Base-by-base conservation (phyloP, 441 rosid species). In the Eutrema salsugineum region DNA sequence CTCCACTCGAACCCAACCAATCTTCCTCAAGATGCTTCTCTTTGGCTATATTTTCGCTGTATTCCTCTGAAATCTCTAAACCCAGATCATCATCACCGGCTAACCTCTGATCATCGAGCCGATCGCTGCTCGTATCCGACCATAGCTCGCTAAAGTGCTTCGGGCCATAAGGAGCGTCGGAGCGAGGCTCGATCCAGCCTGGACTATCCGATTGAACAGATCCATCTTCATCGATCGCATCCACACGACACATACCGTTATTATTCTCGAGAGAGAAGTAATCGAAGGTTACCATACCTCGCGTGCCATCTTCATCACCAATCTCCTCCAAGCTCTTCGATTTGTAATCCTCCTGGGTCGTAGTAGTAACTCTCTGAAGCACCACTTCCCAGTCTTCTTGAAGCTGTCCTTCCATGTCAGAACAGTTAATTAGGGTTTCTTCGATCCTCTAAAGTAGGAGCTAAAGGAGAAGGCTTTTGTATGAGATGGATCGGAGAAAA, bases 61-160 rank as follows among this genome's bases (percentile, higher is more conserved):
- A 6, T 50, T 50, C 56, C 27, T 56, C 43, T 24, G 58, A 8
- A 28, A 28, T 82, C 27, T 61, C 79, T 46, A 73, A 60, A 33
- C 71, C 79, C 53, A 78, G 42, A 9, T 55, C 82, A 57, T 20
- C 62, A 30, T 78, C 81, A 35, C 79, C 88, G 27, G 70, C 69
- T 44, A 68, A 36, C 66, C 78, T 82, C n/a, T 78, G 77, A 64
- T 85, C 96, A 49, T 88, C 90, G 8, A 86, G 76, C 22, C 83
- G 87, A 77, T 91, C 95, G 71, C 93, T 87, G 33, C 90, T 81
- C 24, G 95, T 83, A 72, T 89, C 97, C 9, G 94, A 83, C 97
- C 93, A 91, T 53, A 84, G 78, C 78, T 83, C 97, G 39, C 80
- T 80, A 6, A 76, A 40, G 65, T 77, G 80, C 74, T 72, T 81